phyloP scores from a whole-genome alignment of 345 rosid species.

The Corymbia maculata region DNA sequence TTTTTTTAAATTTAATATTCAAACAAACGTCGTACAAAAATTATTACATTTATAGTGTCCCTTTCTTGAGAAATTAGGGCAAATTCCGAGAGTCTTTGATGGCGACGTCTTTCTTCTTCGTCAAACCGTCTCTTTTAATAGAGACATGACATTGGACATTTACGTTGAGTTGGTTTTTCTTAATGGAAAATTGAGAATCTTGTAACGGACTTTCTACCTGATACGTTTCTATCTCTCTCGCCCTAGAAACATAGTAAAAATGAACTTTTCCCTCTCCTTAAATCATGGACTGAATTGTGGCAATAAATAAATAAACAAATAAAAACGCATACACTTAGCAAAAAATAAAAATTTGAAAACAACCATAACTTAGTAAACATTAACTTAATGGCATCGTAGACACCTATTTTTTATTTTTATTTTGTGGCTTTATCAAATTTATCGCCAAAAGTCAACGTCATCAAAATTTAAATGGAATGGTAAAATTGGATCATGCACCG shows the following conservation, averaged over 20 bases:
- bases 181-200: neutral
- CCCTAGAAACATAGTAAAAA: neutral
- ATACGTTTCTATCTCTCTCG: neutral
- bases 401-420: neutral
- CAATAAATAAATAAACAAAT: too few species aligned
- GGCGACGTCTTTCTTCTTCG: neutral
- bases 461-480: neutral
- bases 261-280: neutral
- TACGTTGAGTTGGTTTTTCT: too few species aligned
- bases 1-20: too few species aligned
- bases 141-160: neutral
- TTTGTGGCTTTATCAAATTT: neutral
- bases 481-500: neutral
- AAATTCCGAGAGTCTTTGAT: neutral
- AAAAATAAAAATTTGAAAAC: neutral
- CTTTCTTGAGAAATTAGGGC: fast-evolving
- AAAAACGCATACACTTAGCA: neutral
- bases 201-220: neutral
- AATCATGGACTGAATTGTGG: neutral
- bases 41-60: neutral
- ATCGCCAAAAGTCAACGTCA: neutral
- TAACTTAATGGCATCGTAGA: neutral
- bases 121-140: neutral
- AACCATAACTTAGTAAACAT: neutral
- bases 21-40: too few species aligned